phyloP scores from a whole-genome alignment of 148 eudicot genomes.

The Chenopodium formosanum region DNA sequence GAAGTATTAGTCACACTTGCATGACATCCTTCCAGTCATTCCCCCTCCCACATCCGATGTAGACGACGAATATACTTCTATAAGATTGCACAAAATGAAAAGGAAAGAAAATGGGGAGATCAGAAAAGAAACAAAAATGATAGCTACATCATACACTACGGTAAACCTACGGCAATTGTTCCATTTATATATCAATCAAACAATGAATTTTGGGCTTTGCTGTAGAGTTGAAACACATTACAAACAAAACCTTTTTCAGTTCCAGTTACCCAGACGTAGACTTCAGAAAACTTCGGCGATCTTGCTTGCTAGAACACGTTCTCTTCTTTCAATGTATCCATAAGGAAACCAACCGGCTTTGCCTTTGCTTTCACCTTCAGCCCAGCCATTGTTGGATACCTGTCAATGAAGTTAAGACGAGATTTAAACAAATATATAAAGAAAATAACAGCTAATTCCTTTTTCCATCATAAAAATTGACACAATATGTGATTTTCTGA shows the following conservation, averaged over 20 bases:
- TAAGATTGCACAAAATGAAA: neutral
- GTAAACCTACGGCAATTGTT: slow-evolving; percentile 7
- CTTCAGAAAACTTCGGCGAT: slow-evolving; percentile 67
- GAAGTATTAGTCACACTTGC: slow-evolving; percentile 15
- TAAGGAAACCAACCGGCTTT: slow-evolving; percentile 97
- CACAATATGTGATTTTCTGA: neutral
- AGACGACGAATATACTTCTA: neutral
- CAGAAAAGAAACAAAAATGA: slow-evolving; percentile 3
- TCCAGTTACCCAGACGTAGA: neutral
- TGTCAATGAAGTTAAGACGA: slow-evolving; percentile 18
- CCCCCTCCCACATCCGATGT: neutral
- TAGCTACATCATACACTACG: slow-evolving; percentile 3
- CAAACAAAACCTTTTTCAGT: neutral
- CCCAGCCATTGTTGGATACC: slow-evolving; percentile 93
- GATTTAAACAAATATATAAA: neutral
- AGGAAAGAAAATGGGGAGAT: neutral
- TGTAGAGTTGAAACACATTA: neutral
- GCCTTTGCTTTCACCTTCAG: slow-evolving; percentile 99
- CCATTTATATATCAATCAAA: slow-evolving; percentile 11
- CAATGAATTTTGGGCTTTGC: slow-evolving; percentile 1
- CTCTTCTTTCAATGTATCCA: slow-evolving; percentile 88
- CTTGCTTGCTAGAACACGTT: slow-evolving; percentile 94
- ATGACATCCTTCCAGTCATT: slow-evolving; percentile 8
- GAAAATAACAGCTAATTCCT: neutral
- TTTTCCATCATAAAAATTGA: neutral